Percentiles rank a stretch among this genome's conserved stretches.
Evolutionary conservation across 192 early-diverging fungal species (phyloP).

Genomic region (Backusella australiensis): DNA sequence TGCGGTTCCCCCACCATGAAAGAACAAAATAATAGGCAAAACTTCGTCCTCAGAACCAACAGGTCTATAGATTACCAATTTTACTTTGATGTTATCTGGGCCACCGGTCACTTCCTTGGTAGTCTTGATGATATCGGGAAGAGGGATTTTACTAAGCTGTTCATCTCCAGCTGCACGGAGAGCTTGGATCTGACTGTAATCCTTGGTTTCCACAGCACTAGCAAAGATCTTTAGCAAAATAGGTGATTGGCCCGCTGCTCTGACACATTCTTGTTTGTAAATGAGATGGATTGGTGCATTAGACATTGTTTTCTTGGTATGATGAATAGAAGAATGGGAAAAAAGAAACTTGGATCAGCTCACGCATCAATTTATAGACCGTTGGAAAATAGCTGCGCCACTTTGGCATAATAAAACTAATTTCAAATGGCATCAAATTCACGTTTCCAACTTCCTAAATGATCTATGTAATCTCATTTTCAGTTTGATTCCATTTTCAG

Average conservation of each 20-base stretch:
- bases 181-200: background rate
- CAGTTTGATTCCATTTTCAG: no score
- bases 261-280: background rate
- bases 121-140: background rate
- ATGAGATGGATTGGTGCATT: background rate
- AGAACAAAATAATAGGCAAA: background rate
- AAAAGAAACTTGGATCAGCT: no score
- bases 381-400: no score
- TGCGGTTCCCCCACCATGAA: background rate
- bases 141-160: background rate
- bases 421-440: no score
- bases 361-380: no score
- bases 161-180: background rate
- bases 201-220: background rate
- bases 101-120: background rate
- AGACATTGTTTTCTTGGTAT: no score
- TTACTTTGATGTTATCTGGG: background rate
- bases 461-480: no score
- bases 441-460: no score
- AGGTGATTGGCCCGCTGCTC: background rate
- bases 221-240: background rate
- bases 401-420: no score
- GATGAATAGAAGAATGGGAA: no score
- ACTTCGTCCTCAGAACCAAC: background rate
- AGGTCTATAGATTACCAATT: background rate